Percentiles rank a stretch among this genome's conserved stretches.
Evolutionary conservation across 2,329 filamentous ascomycete species (phyloP).

Genomic region (Paraphoma chrysanthemicola): DNA sequence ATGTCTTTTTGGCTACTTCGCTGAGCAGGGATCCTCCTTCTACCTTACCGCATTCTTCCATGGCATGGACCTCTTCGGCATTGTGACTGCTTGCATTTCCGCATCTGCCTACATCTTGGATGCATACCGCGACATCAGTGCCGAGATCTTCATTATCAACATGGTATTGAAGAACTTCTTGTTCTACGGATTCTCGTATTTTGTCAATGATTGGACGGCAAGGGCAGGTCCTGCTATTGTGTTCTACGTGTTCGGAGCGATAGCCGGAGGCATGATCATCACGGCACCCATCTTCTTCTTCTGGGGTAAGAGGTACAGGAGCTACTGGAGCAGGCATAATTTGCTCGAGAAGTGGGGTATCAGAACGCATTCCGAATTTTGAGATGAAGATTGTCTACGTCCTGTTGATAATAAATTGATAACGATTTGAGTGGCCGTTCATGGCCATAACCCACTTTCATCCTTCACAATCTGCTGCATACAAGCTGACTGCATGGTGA

Average conservation of each 20-base stretch:
- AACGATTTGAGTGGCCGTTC: too few species aligned
- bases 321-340: conserved; percentile 44
- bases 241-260: conserved; percentile 49
- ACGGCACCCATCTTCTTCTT: conserved; percentile 44
- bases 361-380: conserved; percentile 41
- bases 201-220: conserved; percentile 53
- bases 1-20: conserved; percentile 49
- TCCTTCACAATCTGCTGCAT: too few species aligned
- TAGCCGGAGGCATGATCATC: conserved; percentile 26
- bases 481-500: too few species aligned
- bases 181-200: conserved; percentile 53
- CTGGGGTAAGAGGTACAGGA: conserved; percentile 44
- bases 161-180: conserved; percentile 56
- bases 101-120: conserved; percentile 49
- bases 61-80: conserved; percentile 43
- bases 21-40: conserved; percentile 22
- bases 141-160: conserved; percentile 53
- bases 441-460: too few species aligned
- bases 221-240: conserved; percentile 43
- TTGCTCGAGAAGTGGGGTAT: conserved; percentile 42
- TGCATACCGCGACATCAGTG: conserved; percentile 50
- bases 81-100: conserved; percentile 40
- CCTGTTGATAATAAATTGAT: neutral
- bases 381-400: neutral
- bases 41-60: conserved; percentile 45